phyloP scores from a whole-genome alignment of 148 eudicot genomes.

The Agrostemma githago region DNA sequence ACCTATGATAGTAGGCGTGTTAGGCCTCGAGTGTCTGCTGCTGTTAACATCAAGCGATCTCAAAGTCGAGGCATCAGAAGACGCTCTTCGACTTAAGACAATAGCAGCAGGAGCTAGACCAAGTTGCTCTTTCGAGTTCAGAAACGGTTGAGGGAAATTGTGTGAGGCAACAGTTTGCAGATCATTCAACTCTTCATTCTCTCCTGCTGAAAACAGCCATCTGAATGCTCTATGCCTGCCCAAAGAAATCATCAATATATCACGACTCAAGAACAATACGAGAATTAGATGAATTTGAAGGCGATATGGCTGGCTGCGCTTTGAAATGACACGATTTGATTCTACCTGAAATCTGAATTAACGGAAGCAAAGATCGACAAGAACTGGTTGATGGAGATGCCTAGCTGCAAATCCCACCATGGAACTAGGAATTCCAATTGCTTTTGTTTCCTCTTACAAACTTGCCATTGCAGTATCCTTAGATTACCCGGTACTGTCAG shows the following conservation, averaged over 20 bases:
- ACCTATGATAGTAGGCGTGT: slow-evolving; percentile 68
- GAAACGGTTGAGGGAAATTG: slow-evolving; percentile 66
- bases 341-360: slow-evolving; percentile 96
- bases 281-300: background rate
- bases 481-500: slow-evolving; percentile 84
- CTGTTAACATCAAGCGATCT: slow-evolving; percentile 54
- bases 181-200: slow-evolving; percentile 72
- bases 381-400: slow-evolving; percentile 90
- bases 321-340: background rate
- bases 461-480: slow-evolving; percentile 95
- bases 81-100: slow-evolving; percentile 52
- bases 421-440: slow-evolving; percentile 82
- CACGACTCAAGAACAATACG: background rate
- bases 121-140: slow-evolving; percentile 50
- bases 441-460: slow-evolving; percentile 70
- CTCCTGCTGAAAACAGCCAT: slow-evolving; percentile 64
- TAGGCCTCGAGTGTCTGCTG: slow-evolving; percentile 57
- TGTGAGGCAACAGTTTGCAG: slow-evolving; percentile 79
- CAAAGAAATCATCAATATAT: background rate
- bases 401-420: slow-evolving; percentile 98
- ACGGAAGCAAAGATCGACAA: slow-evolving; percentile 82
- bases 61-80: slow-evolving; percentile 37
- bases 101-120: slow-evolving; percentile 95
- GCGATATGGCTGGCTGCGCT: too few relatives aligned
- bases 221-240: slow-evolving; percentile 87